These are phyloP conservation scores for Elongisporangium anandrum DNA, from an alignment of 352 stramenopile genomes.

Conservation along the genomic window DNA sequence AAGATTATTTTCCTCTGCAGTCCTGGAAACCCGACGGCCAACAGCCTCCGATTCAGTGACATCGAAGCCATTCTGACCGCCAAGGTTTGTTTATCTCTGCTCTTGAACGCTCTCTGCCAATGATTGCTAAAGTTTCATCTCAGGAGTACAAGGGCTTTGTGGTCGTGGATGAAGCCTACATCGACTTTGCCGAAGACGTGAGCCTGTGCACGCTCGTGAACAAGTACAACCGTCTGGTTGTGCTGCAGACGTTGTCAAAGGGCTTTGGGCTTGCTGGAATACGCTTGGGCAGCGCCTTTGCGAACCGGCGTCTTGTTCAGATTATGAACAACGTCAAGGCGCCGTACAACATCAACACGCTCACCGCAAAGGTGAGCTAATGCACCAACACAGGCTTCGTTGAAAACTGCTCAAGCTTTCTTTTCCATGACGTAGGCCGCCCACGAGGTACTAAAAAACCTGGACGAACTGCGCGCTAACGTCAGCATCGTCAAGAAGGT, in stretches of 20 bases:
- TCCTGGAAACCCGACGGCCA: conserved; percentile 96
- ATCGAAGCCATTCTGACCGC: conserved; percentile 88
- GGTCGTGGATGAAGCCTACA: conserved; percentile 98
- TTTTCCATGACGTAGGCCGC: conserved; percentile 25
- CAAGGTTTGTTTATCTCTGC: conserved; percentile 23
- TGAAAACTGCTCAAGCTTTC: too few species aligned
- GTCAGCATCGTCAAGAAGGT: conserved; percentile 68
- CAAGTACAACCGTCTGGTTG: conserved; percentile 92
- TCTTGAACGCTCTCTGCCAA: too few species aligned
- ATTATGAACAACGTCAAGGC: conserved; percentile 99
- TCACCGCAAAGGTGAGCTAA: conserved; percentile 79
- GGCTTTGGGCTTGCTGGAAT: conserved; percentile 97
- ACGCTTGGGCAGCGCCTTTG: conserved; percentile 91
- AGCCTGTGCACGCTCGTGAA: conserved; percentile 88
- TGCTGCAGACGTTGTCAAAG: conserved; percentile 98
- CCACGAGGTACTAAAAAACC: conserved; percentile 56
- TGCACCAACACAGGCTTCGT: too few species aligned
- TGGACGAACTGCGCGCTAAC: conserved; percentile 51
- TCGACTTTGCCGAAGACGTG: conserved; percentile 91
- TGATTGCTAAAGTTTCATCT: too few species aligned
- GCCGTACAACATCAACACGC: conserved; percentile 98
- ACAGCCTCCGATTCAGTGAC: conserved; percentile 89
- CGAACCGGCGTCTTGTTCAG: conserved; percentile 91
- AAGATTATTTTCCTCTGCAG: conserved; percentile 98
- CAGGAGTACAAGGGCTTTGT: conserved; percentile 90